A percentile compares a stretch with the other conserved stretches of the same genome.
Evolutionary conservation across 148 eudicot genomes (phyloP).

Genomic region (Camellia japonica): DNA sequence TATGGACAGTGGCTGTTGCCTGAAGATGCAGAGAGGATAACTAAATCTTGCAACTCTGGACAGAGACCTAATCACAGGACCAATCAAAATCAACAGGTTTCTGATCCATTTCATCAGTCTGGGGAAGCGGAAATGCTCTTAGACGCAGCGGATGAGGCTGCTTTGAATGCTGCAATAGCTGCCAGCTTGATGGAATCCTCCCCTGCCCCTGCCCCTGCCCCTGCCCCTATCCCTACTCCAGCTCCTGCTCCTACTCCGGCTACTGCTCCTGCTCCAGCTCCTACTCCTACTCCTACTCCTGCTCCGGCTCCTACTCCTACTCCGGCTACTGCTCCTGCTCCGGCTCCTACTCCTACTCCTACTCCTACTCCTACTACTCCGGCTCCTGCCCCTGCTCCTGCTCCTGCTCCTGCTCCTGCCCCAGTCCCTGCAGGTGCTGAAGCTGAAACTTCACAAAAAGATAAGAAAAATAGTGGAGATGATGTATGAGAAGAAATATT

Average conservation of each 20-base stretch:
- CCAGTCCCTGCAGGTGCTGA: slow-evolving; percentile 22
- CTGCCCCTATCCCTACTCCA: too few relatives aligned
- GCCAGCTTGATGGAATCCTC: slow-evolving; percentile 85
- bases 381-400: neutral
- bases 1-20: slow-evolving; percentile 90
- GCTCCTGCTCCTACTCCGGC: too few relatives aligned
- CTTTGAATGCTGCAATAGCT: slow-evolving; percentile 89
- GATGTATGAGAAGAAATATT: slow-evolving; percentile 9
- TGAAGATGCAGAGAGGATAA: slow-evolving; percentile 79
- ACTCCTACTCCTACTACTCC: neutral
- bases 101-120: slow-evolving; percentile 29
- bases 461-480: slow-evolving; percentile 12
- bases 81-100: slow-evolving; percentile 18
- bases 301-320: neutral
- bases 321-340: too few relatives aligned
- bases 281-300: too few relatives aligned
- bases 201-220: neutral
- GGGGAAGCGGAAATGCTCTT: slow-evolving; percentile 40
- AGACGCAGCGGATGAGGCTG: slow-evolving; percentile 84
- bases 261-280: neutral
- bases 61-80: slow-evolving; percentile 30
- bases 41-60: slow-evolving; percentile 55
- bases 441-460: slow-evolving; percentile 20
- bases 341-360: too few relatives aligned
- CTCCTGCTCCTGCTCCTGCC: neutral